Conservation (phyloP, 306 rosid genomes). For the Fragaria ananassa region DNA sequence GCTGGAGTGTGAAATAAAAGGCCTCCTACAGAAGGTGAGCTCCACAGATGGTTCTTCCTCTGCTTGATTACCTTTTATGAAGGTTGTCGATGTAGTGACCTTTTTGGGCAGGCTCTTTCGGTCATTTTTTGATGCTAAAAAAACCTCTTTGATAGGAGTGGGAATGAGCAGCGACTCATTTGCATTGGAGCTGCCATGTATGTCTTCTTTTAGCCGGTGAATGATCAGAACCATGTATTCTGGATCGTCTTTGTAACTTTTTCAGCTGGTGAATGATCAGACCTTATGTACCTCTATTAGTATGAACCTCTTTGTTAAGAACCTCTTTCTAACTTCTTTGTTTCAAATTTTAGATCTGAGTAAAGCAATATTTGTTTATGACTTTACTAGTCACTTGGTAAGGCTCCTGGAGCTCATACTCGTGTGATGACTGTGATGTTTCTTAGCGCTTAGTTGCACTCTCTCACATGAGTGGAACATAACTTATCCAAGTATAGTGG, state of each 20-base stretch:
- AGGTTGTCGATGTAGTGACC: neutral
- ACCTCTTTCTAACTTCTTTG: too few relatives aligned
- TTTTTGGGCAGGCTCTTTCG: neutral
- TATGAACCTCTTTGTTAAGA: too few relatives aligned
- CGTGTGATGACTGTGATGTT: too few relatives aligned
- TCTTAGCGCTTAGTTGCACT: too few relatives aligned
- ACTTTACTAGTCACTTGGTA: too few relatives aligned
- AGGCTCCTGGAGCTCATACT: too few relatives aligned
- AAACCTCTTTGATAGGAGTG: neutral
- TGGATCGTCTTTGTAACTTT: neutral
- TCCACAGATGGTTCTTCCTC: slow-evolving; percentile 45
- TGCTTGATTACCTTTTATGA: slow-evolving; percentile 1
- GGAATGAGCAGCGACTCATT: slow-evolving; percentile 3
- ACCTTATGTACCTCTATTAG: neutral
- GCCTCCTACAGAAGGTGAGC: slow-evolving; percentile 70
- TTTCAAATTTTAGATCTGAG: too few relatives aligned
- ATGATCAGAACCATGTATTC: neutral
- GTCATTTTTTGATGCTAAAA: neutral
- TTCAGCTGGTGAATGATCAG: neutral
- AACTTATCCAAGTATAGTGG: too few relatives aligned
- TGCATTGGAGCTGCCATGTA: neutral
- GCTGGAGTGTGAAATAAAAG: slow-evolving; percentile 63
- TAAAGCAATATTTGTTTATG: too few relatives aligned
- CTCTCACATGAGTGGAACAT: too few relatives aligned
- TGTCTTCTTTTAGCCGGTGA: neutral